These are phyloP conservation scores for Brettanomyces bruxellensis DNA, from an alignment of 805 yeast genomes.

Conservation along the genomic window DNA sequence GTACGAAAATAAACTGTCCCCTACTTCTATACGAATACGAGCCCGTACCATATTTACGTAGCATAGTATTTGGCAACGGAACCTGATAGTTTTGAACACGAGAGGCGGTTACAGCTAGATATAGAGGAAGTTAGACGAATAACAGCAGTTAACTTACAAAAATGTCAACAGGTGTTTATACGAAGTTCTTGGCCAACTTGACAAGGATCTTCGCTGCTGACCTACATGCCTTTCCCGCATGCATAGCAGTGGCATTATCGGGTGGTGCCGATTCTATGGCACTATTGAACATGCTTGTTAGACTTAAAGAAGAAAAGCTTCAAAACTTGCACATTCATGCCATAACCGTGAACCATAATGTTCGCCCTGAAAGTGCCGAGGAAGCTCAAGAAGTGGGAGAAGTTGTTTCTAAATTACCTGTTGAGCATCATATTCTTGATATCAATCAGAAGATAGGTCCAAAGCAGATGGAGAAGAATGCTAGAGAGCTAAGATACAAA, in stretches of 20 bases:
- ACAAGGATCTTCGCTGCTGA: conserved; percentile 34
- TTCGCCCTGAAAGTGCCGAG: conserved; percentile 35
- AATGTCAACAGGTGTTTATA: conserved; percentile 37
- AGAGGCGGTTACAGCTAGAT: too few relatives aligned
- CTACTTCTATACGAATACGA: too few relatives aligned
- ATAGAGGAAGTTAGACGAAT: too few relatives aligned
- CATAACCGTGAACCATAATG: conserved; percentile 57
- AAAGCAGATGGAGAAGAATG: conserved; percentile 39
- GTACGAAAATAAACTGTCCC: too few relatives aligned
- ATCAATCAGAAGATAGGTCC: conserved; percentile 10
- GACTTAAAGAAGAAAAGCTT: conserved; percentile 14
- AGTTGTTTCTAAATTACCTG: conserved; percentile 11
- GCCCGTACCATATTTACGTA: too few relatives aligned
- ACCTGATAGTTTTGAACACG: too few relatives aligned
- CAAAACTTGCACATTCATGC: conserved; percentile 31
- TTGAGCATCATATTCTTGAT: conserved; percentile 18
- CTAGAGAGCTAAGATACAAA: conserved; percentile 45
- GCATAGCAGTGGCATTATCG: conserved; percentile 44
- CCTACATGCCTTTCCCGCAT: conserved; percentile 2
- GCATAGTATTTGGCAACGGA: too few relatives aligned
- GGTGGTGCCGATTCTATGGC: conserved; percentile 69
- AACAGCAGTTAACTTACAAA: background rate
- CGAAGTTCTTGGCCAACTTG: conserved; percentile 47
- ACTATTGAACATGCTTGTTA: conserved; percentile 35
- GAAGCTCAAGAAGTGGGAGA: conserved; percentile 39